Evolutionary conservation across 139 green algal species (phyloP), one percentile per base, ranked within the genome.

Genomic region (Nannochloris sp.): DNA sequence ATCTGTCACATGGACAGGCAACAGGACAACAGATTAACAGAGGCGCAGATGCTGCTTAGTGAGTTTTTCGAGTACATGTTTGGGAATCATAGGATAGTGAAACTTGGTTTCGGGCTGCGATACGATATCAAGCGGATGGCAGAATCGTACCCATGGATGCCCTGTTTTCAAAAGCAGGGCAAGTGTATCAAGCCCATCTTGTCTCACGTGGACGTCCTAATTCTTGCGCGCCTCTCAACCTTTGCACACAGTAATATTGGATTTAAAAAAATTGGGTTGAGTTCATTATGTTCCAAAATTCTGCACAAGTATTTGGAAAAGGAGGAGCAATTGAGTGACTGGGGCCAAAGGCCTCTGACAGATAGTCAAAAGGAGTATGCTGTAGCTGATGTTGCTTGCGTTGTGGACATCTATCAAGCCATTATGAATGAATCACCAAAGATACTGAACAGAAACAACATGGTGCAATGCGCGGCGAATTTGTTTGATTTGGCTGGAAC

Each of bases 81-180:
- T n/a, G 58, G 48, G 2, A 58, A 75, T 57, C 24, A 57, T 8
- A 10, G 24, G 12, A 48, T 76, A 11, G 21, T 75, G 18, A 71
- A 76, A 24, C 34, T 74, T 6, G 70, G 70, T 19, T 76, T 76
- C 21, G 70, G 66, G 9, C 6, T 76, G 15, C 8, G 5, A 14
- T 73, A 46, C 10, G 71, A 77, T 43, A 48, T 74, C 5, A 23
- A 25, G 14, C 23, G 67, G 37, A 58, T 77, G n/a, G 46, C 21
- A 25, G 58, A 76, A 56, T 71, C 53, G 43, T 77, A 76, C 58
- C 57, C 57, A n/a, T 48, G 51, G 44, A 58, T 77, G 40, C 71
- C 71, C 6, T 77, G 71, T 62, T 77, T 65, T 21, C 19, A 58
- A 48, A 25, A 15, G 57, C n/a, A 31, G 2, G 23, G 6, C 57